phyloP scores from a whole-genome alignment of 2,329 filamentous ascomycete species.

The Penicillium corylophilum region DNA sequence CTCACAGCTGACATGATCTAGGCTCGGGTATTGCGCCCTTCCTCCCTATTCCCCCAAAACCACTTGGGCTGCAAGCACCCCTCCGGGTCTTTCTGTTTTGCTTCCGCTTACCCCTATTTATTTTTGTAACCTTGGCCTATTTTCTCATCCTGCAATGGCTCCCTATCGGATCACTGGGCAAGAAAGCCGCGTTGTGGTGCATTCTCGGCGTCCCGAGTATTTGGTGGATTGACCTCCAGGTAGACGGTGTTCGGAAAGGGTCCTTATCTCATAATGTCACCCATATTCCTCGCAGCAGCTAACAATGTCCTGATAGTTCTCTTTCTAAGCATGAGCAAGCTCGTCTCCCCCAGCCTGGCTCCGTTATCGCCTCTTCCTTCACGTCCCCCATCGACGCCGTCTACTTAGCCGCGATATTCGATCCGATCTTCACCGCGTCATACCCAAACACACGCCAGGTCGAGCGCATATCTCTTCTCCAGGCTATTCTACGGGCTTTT shows the following conservation, averaged over 20 bases:
- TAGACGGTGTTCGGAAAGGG: conserved; percentile 93
- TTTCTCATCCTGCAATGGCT: conserved; percentile 82
- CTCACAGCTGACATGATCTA: conserved; percentile 39
- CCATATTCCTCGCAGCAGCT: neutral
- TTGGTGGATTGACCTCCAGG: conserved; percentile 98
- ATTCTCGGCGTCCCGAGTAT: conserved; percentile 86
- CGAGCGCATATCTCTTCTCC: conserved; percentile 71
- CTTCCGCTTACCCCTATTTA: conserved; percentile 75
- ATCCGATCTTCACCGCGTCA: conserved; percentile 86
- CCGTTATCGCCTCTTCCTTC: conserved; percentile 84
- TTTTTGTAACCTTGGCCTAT: conserved; percentile 67
- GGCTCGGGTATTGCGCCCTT: conserved; percentile 96
- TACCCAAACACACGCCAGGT: conserved; percentile 75
- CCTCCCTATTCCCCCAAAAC: conserved; percentile 71
- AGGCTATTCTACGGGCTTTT: conserved; percentile 73
- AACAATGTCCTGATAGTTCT: conserved; percentile 45
- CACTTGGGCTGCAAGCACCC: conserved; percentile 62
- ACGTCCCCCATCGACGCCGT: conserved; percentile 90
- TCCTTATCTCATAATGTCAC: conserved; percentile 40
- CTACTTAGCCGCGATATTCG: conserved; percentile 93
- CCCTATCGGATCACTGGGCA: conserved; percentile 65
- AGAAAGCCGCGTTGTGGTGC: conserved; percentile 84
- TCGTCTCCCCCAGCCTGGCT: conserved; percentile 74
- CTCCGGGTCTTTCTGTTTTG: conserved; percentile 72
- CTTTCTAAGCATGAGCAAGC: conserved; percentile 70